Conservation (phyloP, 2,329 filamentous ascomycete species). For the Daldinia sp. region DNA sequence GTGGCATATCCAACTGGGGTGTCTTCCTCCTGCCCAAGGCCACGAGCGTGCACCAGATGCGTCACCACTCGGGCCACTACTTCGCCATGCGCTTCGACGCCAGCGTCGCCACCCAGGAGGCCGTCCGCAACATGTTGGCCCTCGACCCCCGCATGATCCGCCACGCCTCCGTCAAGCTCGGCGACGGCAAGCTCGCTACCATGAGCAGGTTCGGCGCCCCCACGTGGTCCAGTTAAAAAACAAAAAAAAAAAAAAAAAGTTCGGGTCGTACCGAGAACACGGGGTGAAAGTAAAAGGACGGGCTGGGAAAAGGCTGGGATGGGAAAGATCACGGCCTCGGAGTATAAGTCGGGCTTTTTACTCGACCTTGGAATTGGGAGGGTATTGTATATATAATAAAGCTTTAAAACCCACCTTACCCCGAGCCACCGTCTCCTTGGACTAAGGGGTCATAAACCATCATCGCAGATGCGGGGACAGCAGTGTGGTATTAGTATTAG, state of each 20-base stretch:
- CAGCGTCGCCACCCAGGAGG: conserved; percentile 77
- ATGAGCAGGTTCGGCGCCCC: conserved; percentile 63
- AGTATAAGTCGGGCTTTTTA: not conserved
- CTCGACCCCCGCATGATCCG: conserved; percentile 93
- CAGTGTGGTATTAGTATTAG: not conserved
- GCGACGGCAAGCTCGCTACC: conserved; percentile 69
- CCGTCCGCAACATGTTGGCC: conserved; percentile 79
- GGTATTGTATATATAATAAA: not conserved
- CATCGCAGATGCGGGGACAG: not conserved
- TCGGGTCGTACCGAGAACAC: not conserved
- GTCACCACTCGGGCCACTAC: conserved; percentile 89
- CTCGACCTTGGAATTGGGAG: not conserved
- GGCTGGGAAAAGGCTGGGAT: no score
- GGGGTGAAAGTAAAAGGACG: no score
- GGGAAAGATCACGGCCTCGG: not conserved
- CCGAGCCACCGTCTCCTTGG: not conserved
- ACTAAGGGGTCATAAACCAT: not conserved
- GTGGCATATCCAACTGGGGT: conserved; percentile 95
- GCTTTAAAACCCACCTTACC: not conserved
- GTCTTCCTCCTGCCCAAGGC: conserved; percentile 87
- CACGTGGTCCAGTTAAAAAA: conserved; percentile 57
- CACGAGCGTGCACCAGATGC: conserved; percentile 82
- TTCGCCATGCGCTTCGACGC: conserved; percentile 98
- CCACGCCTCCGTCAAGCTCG: conserved; percentile 87
- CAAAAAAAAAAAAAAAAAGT: no score